Evolutionary conservation across 805 yeast species (phyloP).

Genomic region (Blastobotrys americana): DNA sequence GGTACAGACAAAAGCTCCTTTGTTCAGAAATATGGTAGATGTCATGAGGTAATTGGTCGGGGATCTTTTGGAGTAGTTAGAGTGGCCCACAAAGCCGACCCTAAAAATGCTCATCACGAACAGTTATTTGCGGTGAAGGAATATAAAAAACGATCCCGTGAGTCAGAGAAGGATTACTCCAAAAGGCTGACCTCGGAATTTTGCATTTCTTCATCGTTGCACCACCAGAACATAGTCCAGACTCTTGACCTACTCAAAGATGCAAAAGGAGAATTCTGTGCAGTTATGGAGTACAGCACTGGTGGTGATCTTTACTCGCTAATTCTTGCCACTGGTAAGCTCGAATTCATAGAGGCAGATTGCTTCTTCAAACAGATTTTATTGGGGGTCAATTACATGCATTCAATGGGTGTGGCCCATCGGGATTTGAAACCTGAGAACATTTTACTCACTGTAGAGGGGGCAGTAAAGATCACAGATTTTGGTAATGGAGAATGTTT

Average conservation of each 20-base stretch:
- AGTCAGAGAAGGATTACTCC: constrained; percentile 48
- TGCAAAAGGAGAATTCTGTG: constrained; percentile 63
- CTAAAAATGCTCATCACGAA: constrained; percentile 35
- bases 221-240: constrained; percentile 67
- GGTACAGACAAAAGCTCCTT: constrained; percentile 41
- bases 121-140: constrained; percentile 69
- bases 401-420: constrained; percentile 87
- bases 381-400: constrained; percentile 78
- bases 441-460: constrained; percentile 57
- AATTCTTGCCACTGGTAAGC: constrained; percentile 43
- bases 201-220: constrained; percentile 72
- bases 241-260: constrained; percentile 76
- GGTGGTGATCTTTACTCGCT: constrained; percentile 72
- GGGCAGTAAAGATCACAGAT: constrained; percentile 67
- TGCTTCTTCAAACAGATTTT: constrained; percentile 84
- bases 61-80: constrained; percentile 94
- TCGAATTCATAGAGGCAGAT: constrained; percentile 67
- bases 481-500: constrained; percentile 91
- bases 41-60: constrained; percentile 89
- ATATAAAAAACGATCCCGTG: constrained; percentile 54
- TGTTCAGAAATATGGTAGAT: constrained; percentile 83
- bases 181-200: constrained; percentile 84
- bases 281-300: constrained; percentile 93
- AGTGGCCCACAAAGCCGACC: constrained; percentile 57
- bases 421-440: constrained; percentile 91